A percentile compares a stretch with the other conserved stretches of the same genome.
Evolutionary conservation across 129 eudicot genomes (phyloP).

Genomic region (Flaveria ramosissima): DNA sequence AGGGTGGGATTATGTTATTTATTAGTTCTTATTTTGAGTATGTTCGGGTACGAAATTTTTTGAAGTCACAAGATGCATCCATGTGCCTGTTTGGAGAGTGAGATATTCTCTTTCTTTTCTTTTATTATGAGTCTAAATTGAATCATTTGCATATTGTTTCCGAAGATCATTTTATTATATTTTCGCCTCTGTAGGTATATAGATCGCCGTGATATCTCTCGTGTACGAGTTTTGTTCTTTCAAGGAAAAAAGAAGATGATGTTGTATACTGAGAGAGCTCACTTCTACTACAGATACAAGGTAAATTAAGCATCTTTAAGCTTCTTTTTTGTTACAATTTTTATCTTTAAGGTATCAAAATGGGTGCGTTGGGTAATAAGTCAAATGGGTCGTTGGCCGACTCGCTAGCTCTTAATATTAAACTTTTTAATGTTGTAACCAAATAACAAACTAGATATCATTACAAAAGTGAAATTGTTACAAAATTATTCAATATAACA

Average conservation of each 20-base stretch:
- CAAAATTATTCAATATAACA: not conserved
- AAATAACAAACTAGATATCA: not conserved
- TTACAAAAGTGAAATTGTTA: not conserved
- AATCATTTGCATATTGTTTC: not conserved
- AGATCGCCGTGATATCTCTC: slow-evolving; percentile 64
- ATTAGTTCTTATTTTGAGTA: slow-evolving; percentile 77
- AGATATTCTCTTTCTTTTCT: slow-evolving; percentile 26
- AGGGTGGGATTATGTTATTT: slow-evolving; percentile 90
- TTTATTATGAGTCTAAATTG: not conserved
- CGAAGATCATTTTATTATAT: not conserved
- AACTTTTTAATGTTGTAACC: not conserved
- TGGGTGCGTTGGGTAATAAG: not conserved
- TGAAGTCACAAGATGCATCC: slow-evolving; percentile 82
- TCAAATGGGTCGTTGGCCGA: not conserved
- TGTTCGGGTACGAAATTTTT: slow-evolving; percentile 74
- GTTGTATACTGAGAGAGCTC: slow-evolving; percentile 92
- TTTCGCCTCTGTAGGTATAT: slow-evolving; percentile 47
- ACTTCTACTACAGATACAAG: slow-evolving; percentile 84
- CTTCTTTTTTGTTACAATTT: not conserved
- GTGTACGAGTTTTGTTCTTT: slow-evolving; percentile 70
- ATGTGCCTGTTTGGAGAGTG: slow-evolving; percentile 84
- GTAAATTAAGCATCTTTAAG: slow-evolving; percentile 34
- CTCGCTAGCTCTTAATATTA: not conserved
- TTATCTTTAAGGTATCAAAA: not conserved
- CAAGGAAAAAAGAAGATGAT: slow-evolving; percentile 69